phyloP scores from a whole-genome alignment of 805 yeast genomes.

The Saccharomyces cerevisiae region DNA sequence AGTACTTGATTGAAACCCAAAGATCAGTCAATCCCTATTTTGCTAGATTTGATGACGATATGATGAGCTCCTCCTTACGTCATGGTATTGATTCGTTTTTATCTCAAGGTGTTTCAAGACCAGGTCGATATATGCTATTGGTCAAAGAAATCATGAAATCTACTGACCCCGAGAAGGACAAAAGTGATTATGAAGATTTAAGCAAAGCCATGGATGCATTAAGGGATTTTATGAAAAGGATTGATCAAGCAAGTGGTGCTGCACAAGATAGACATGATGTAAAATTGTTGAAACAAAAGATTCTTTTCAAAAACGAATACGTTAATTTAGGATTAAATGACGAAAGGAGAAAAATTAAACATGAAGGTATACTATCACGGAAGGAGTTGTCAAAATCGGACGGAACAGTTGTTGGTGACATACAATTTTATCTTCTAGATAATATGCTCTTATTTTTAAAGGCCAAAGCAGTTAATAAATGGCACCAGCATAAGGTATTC shows the following conservation, averaged over 20 bases:
- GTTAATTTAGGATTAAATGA: slow-evolving; percentile 79
- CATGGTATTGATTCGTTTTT: slow-evolving; percentile 82
- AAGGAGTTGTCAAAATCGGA: slow-evolving; percentile 27
- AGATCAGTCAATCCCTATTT: slow-evolving; percentile 82
- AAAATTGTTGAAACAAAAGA: slow-evolving; percentile 75
- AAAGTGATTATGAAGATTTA: slow-evolving; percentile 39
- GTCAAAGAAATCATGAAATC: slow-evolving; percentile 81
- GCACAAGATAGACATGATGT: slow-evolving; percentile 88
- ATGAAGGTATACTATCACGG: slow-evolving; percentile 31
- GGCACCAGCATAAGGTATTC: slow-evolving; percentile 86
- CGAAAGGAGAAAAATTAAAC: slow-evolving; percentile 62
- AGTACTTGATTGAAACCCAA: slow-evolving; percentile 90
- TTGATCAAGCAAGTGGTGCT: slow-evolving; percentile 82
- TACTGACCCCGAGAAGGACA: slow-evolving; percentile 64
- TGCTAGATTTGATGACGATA: slow-evolving; percentile 88
- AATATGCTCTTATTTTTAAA: slow-evolving; percentile 80
- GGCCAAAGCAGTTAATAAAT: slow-evolving; percentile 75
- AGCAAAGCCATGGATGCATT: slow-evolving; percentile 67
- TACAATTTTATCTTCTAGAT: slow-evolving; percentile 81
- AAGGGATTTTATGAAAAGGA: slow-evolving; percentile 61
- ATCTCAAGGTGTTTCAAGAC: slow-evolving; percentile 91
- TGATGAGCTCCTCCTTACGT: slow-evolving; percentile 50
- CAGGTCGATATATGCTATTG: slow-evolving; percentile 86
- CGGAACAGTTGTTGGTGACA: slow-evolving; percentile 42
- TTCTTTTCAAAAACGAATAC: slow-evolving; percentile 75